A percentile compares a stretch with the other conserved stretches of the same genome.
phyloP scores from a whole-genome alignment of 1,139 yeast genomes.

The Candida tropicalis region DNA sequence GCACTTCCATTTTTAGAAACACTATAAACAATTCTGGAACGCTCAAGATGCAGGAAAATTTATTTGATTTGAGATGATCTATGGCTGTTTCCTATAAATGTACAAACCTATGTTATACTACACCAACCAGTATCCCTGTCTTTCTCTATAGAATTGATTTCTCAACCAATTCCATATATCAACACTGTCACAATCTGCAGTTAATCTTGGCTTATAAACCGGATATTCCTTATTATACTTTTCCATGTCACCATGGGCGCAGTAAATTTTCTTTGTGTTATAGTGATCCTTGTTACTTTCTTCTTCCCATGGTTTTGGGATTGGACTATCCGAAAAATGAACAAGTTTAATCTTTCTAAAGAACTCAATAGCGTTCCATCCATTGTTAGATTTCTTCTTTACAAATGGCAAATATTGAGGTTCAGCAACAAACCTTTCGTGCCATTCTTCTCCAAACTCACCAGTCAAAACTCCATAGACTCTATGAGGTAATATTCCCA shows the following conservation, averaged over 20 bases:
- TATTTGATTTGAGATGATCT: neutral
- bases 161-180: constrained; percentile 34
- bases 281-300: constrained; percentile 23
- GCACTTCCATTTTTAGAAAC: constrained; percentile 5
- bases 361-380: constrained; percentile 31
- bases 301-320: constrained; percentile 51
- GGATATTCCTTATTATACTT: constrained; percentile 25
- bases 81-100: too few relatives aligned
- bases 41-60: neutral
- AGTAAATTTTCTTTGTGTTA: constrained; percentile 29
- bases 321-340: constrained; percentile 49
- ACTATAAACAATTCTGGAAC: neutral
- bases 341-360: constrained; percentile 28
- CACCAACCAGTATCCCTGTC: constrained; percentile 17
- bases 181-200: constrained; percentile 38
- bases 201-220: constrained; percentile 29
- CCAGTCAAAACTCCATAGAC: constrained; percentile 53
- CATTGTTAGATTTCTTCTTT: constrained; percentile 21
- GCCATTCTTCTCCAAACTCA: constrained; percentile 41
- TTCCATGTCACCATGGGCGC: constrained; percentile 23
- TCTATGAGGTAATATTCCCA: constrained; percentile 47
- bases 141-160: constrained; percentile 17
- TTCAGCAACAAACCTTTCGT: constrained; percentile 28
- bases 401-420: constrained; percentile 38
- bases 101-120: too few relatives aligned